A percentile compares a stretch with the other conserved stretches of the same genome.
phyloP scores from a whole-genome alignment of 768 basidiomycete genomes.

The Infundibulicybe gibba region DNA sequence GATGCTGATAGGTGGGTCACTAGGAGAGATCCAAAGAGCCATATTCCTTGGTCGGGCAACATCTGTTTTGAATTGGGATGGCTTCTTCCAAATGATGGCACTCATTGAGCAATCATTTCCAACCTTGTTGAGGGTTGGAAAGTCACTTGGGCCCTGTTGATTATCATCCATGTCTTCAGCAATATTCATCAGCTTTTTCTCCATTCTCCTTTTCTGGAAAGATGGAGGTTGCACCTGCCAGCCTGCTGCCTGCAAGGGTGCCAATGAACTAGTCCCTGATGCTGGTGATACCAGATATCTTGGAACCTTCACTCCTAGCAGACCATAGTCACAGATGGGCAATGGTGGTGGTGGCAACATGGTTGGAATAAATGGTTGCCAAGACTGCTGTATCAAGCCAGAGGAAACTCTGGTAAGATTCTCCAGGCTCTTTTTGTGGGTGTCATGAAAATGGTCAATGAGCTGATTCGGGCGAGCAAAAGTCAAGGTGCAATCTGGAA shows the following conservation, averaged over 20 bases:
- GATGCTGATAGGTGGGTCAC: conserved; percentile 13
- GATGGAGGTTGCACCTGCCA: neutral
- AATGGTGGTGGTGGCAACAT: conserved; percentile 5
- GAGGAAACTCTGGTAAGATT: conserved; percentile 9
- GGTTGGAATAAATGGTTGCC: conserved; percentile 14
- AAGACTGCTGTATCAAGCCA: conserved; percentile 8
- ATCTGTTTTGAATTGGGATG: conserved; percentile 2
- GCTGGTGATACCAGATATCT: neutral
- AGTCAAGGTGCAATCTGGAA: neutral
- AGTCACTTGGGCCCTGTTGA: too few species aligned
- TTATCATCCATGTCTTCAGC: conserved; percentile 2
- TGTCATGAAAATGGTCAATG: conserved; percentile 11
- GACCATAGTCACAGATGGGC: conserved; percentile 9
- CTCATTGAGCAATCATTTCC: too few species aligned
- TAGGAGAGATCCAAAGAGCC: neutral
- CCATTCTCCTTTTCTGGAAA: conserved; percentile 1
- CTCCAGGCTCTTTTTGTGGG: conserved; percentile 10
- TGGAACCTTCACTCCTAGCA: neutral
- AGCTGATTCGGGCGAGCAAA: conserved; percentile 3
- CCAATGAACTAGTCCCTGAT: too few species aligned
- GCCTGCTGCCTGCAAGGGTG: too few species aligned
- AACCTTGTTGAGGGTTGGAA: too few species aligned
- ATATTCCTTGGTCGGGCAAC: conserved; percentile 14
- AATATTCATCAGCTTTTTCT: neutral
- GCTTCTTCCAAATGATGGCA: too few species aligned